phyloP scores from a whole-genome alignment of 139 green algal species.

The Microglena sp. region DNA sequence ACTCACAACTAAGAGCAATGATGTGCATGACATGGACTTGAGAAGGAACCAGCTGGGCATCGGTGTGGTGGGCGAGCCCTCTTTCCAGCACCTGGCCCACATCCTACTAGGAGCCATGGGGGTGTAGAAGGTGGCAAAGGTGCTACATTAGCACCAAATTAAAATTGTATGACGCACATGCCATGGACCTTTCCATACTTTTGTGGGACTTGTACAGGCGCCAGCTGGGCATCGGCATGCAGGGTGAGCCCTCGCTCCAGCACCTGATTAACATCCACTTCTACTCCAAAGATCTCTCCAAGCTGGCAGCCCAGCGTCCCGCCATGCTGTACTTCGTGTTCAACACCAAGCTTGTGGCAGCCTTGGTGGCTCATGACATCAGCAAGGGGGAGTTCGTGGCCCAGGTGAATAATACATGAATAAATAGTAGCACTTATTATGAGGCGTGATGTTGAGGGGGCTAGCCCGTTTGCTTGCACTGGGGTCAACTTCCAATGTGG shows the following conservation, averaged over 20 bases:
- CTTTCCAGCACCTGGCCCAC: neutral
- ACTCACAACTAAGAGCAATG: no score
- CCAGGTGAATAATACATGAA: constrained; percentile 56
- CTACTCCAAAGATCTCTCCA: constrained; percentile 1
- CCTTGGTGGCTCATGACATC: constrained; percentile 87
- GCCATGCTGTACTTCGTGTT: constrained; percentile 98
- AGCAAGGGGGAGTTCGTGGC: constrained; percentile 83
- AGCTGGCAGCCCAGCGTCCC: constrained; percentile 3
- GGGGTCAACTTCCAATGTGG: no score
- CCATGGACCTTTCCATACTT: neutral
- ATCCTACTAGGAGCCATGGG: no score
- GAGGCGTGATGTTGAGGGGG: no score
- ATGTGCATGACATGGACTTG: neutral
- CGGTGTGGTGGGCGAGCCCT: neutral
- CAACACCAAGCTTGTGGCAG: constrained; percentile 59
- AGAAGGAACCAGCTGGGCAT: neutral
- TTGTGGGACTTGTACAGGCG: neutral
- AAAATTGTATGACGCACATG: neutral
- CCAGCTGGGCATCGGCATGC: neutral
- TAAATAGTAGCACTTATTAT: no score
- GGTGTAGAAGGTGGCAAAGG: neutral
- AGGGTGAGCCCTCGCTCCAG: constrained; percentile 44
- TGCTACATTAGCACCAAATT: neutral
- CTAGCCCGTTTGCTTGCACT: no score
- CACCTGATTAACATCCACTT: constrained; percentile 90